Evolutionary conservation across 345 rosid species (phyloP), one percentile per base, ranked within the genome.

Genomic region (Lepidium sativum): DNA sequence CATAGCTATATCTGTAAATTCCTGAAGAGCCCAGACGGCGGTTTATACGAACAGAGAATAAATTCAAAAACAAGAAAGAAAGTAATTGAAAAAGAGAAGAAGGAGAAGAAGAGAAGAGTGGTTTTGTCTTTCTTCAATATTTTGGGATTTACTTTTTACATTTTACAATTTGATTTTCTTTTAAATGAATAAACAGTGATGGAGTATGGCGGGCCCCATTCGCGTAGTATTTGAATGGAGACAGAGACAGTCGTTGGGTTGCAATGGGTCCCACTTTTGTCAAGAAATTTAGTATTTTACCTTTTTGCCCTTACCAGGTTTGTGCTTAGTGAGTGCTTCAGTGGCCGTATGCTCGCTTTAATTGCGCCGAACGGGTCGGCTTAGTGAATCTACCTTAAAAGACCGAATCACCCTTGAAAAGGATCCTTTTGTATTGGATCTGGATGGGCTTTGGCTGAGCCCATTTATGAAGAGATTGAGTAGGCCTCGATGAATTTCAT

Each of bases 1-100:
- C 96, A 86, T 83, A 43, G 68, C 56, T 69, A 63, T 44, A 12
- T 16, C 0, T 18, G 9, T 53, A 35, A 15, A 12, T 16, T 45
- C 52, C 23, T 10, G 13, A 50, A 54, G 37, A 66, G 54, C 54
- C 53, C 12, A 33, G 61, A 20, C 54, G 74, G 61, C 47, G 20
- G 21, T 25, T 31, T 59, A 18, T 8, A 32, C 27, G 8, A 60
- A 11, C 34, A 9, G 38, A 48, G 37, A 50, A 29, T 8, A 44
- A 59, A 41, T 52, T 33, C 56, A 61, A 43, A 58, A 10, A 60
- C 5, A 37, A 16, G 25, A 17, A 15, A 17, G 40, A 31, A 37
- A 32, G 51, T 20, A 17, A 27, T 27, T 27, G 31, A 41, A 32
- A 39, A 6, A 38, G 29, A 9, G 54, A 27, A 6, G 52, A 47